These are phyloP conservation scores for Chaetomium tenue DNA, from an alignment of 495 filamentous ascomycete species.

Conservation along the genomic window DNA sequence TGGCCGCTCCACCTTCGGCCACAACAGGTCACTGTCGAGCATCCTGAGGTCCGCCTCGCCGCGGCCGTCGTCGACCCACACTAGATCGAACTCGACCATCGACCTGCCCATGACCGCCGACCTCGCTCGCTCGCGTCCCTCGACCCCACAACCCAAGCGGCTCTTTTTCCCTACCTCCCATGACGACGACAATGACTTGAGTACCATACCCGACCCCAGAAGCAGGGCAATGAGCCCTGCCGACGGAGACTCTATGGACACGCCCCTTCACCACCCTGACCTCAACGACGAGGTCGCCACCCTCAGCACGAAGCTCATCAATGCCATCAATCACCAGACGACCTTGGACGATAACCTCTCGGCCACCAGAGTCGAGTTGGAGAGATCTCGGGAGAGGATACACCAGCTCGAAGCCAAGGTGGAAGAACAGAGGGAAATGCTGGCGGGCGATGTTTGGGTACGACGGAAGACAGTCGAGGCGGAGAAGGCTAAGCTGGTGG, in stretches of 20 bases:
- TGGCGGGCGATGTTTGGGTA: conserved; percentile 70
- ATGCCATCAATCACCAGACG: conserved; percentile 96
- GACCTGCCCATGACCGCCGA: conserved; percentile 27
- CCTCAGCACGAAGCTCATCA: conserved; percentile 91
- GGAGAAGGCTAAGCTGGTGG: conserved; percentile 43
- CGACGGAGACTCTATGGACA: conserved; percentile 26
- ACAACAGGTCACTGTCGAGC: conserved; percentile 51
- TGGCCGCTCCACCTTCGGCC: conserved; percentile 43
- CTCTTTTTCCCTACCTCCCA: conserved; percentile 33
- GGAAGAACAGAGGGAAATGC: conserved; percentile 51
- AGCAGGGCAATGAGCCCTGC: conserved; percentile 43
- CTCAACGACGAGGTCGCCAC: conserved; percentile 84
- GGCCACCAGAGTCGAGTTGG: conserved; percentile 77
- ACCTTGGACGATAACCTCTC: conserved; percentile 84
- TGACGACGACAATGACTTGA: conserved; percentile 48
- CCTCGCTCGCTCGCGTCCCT: conserved; percentile 20
- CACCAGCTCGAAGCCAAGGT: conserved; percentile 61
- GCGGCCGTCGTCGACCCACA: conserved; percentile 23
- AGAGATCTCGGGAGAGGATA: conserved; percentile 66
- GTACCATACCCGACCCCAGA: conserved; percentile 51
- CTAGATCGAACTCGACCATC: conserved; percentile 26
- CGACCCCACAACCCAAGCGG: conserved; percentile 36
- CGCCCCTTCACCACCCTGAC: conserved; percentile 61
- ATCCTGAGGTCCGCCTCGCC: conserved; percentile 39
- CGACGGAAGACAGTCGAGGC: conserved; percentile 49